Conservation (phyloP, 1,284 basidiomycete genomes). For the Blastosporella zonata region DNA sequence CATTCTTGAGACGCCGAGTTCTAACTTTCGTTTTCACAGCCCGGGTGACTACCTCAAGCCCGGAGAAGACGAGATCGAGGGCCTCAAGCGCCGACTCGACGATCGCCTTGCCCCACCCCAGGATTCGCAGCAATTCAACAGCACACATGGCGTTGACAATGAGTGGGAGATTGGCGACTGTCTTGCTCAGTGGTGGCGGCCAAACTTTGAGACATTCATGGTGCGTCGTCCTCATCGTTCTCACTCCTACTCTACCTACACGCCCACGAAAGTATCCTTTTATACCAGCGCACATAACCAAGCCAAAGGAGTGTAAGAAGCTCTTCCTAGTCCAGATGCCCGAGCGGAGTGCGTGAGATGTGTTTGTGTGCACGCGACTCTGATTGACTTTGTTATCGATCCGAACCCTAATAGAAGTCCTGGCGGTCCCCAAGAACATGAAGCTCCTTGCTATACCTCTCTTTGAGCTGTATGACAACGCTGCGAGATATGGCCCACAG, state of each 20-base stretch:
- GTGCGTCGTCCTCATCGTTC: conserved; percentile 46
- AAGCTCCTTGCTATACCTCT: conserved; percentile 94
- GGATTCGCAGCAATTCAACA: conserved; percentile 60
- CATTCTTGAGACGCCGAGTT: too few species aligned
- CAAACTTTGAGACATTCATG: conserved; percentile 98
- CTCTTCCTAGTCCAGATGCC: conserved; percentile 95
- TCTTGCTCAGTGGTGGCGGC: conserved; percentile 95
- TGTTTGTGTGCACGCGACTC: neutral
- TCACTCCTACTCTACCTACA: conserved; percentile 1
- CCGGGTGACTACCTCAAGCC: conserved; percentile 98
- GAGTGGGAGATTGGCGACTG: conserved; percentile 97
- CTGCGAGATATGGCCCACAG: conserved; percentile 91
- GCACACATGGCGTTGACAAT: conserved; percentile 71
- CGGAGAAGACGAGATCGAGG: conserved; percentile 89
- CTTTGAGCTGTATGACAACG: conserved; percentile 97
- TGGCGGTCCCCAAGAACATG: conserved; percentile 98
- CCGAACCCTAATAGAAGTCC: conserved; percentile 62
- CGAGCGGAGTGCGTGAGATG: conserved; percentile 70
- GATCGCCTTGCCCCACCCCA: conserved; percentile 81
- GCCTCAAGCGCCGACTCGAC: conserved; percentile 85
- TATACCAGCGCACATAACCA: conserved; percentile 93
- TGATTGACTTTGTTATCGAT: neutral
- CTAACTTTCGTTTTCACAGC: conserved; percentile 37
- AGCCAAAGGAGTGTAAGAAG: conserved; percentile 98
- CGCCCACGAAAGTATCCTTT: conserved; percentile 82